These are phyloP conservation scores for Candida loeiensis DNA, from an alignment of 805 yeast genomes.

Conservation along the genomic window DNA sequence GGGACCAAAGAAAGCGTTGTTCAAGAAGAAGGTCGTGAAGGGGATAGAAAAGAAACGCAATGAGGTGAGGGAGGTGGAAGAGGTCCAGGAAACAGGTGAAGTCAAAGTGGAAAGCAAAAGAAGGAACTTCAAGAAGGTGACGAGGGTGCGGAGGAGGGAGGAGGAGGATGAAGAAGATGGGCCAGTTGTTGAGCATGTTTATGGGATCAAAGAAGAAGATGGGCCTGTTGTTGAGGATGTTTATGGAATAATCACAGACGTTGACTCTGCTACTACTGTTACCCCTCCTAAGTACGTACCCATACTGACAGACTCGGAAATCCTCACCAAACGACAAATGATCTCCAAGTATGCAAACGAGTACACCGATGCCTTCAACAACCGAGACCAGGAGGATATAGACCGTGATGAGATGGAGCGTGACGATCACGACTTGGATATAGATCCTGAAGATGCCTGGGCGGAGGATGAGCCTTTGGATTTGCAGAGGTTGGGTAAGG, in stretches of 20 bases:
- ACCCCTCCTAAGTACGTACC: slow-evolving; percentile 9
- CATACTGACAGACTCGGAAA: slow-evolving; percentile 5
- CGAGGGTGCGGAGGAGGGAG: background rate
- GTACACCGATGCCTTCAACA: slow-evolving; percentile 13
- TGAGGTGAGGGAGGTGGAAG: background rate
- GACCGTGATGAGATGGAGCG: slow-evolving; percentile 8
- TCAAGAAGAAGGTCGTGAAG: slow-evolving; percentile 13
- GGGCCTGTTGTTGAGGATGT: background rate
- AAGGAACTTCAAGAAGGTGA: background rate
- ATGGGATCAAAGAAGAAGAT: slow-evolving; percentile 1
- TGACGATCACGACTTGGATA: slow-evolving; percentile 6
- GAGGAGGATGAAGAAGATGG: background rate
- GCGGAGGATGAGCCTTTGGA: slow-evolving; percentile 10
- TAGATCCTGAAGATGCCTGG: slow-evolving; percentile 3
- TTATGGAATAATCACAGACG: background rate
- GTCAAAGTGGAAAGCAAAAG: background rate
- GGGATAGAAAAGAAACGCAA: slow-evolving; percentile 1
- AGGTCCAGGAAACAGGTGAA: background rate
- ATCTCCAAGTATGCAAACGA: slow-evolving; percentile 9
- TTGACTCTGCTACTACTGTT: too few species aligned
- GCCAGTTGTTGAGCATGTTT: slow-evolving; percentile 1
- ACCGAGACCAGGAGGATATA: slow-evolving; percentile 13
- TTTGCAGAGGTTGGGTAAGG: background rate
- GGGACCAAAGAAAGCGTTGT: slow-evolving; percentile 7
- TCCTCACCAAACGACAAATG: slow-evolving; percentile 7